phyloP scores from a whole-genome alignment of 2,329 filamentous ascomycete species.

The Fusarium luffae region DNA sequence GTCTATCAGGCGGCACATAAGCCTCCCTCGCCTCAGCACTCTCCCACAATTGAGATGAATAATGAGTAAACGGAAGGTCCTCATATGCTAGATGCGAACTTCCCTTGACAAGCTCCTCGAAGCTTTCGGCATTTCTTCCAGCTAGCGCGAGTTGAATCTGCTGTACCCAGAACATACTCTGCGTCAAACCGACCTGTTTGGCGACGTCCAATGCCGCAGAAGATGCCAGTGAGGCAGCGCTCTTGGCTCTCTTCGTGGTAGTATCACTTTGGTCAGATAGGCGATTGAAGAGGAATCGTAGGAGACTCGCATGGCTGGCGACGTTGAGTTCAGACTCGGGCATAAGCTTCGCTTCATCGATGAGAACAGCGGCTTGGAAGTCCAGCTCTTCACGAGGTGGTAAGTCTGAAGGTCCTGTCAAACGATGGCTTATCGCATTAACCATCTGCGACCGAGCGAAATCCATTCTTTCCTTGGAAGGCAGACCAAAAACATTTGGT shows the following conservation, averaged over 20 bases:
- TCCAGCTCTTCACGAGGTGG: constrained; percentile 36
- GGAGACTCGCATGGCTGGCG: constrained; percentile 34
- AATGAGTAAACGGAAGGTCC: constrained; percentile 44
- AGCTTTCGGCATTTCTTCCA: not conserved
- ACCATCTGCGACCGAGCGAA: constrained; percentile 37
- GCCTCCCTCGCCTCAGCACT: constrained; percentile 42
- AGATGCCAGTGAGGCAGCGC: constrained; percentile 16
- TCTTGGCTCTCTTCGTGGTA: not conserved
- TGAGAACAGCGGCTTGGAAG: constrained; percentile 35
- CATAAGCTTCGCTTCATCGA: constrained; percentile 36
- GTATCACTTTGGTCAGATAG: not conserved
- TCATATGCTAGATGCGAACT: constrained; percentile 43
- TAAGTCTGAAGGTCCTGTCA: not conserved
- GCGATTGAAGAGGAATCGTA: constrained; percentile 17
- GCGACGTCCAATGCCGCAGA: constrained; percentile 34
- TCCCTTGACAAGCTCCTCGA: constrained; percentile 38
- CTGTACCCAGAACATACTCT: constrained; percentile 47
- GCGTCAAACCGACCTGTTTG: constrained; percentile 31
- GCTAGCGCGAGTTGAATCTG: constrained; percentile 37
- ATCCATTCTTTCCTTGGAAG: constrained; percentile 28
- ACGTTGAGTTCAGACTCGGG: constrained; percentile 28
- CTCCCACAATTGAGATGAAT: constrained; percentile 45
- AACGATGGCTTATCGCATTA: constrained; percentile 21
- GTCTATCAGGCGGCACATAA: constrained; percentile 44
- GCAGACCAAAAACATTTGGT: constrained; percentile 41